Conservation (phyloP, 2,329 filamentous ascomycete species). For the Esteya vermicola region DNA sequence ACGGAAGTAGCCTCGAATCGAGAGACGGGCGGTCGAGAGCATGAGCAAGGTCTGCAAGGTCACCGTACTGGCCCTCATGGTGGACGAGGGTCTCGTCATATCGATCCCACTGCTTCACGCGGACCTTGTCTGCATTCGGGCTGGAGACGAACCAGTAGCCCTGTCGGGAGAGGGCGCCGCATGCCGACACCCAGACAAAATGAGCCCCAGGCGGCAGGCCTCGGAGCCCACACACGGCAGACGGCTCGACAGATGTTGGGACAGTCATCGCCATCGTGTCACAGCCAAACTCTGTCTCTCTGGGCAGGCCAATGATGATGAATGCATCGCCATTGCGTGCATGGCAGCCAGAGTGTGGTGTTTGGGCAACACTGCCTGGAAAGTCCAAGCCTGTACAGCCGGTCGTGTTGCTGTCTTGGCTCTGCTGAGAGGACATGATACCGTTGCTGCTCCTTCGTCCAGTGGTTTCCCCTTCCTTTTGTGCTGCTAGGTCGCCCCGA, state of each 20-base stretch:
- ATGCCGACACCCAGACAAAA: constrained; percentile 43
- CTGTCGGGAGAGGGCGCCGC: constrained; percentile 31
- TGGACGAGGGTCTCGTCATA: constrained; percentile 39
- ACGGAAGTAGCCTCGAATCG: constrained; percentile 28
- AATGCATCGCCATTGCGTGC: constrained; percentile 39
- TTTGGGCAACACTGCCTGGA: no score
- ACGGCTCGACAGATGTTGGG: constrained; percentile 10
- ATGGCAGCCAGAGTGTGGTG: no score
- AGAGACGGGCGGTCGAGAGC: constrained; percentile 24
- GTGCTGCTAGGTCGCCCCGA: no score
- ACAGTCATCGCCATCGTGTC: constrained; percentile 35
- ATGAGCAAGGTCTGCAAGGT: constrained; percentile 32
- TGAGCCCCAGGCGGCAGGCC: constrained; percentile 41
- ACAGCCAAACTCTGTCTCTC: constrained; percentile 36
- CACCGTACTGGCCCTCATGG: constrained; percentile 25
- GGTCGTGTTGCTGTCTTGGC: no score
- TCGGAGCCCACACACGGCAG: constrained; percentile 34
- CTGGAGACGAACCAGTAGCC: constrained; percentile 42
- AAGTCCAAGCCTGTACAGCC: no score
- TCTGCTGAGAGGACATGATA: no score
- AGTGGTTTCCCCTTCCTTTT: no score
- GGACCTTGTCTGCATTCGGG: constrained; percentile 17
- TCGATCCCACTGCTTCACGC: constrained; percentile 40
- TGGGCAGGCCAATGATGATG: constrained; percentile 35
- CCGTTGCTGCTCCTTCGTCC: no score